Evolutionary conservation across 805 yeast species (phyloP).

Genomic region (Candida coleopterorum): DNA sequence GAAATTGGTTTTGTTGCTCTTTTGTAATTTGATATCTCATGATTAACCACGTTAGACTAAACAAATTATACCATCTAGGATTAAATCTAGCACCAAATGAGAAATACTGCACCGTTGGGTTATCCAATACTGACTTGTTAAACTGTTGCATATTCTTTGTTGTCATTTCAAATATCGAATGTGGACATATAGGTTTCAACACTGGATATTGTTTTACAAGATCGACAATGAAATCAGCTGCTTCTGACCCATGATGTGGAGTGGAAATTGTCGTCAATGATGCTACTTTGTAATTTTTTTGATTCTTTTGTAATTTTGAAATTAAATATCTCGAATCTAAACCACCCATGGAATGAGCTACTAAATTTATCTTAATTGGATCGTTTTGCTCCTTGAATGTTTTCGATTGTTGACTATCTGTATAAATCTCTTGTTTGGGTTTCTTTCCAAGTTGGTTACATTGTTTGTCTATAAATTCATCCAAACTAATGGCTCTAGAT

Average conservation of each 20-base stretch:
- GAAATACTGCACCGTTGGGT: conserved; percentile 63
- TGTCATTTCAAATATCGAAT: conserved; percentile 60
- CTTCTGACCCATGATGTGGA: conserved; percentile 83
- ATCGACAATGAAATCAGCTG: conserved; percentile 64
- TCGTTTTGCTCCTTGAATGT: conserved; percentile 11
- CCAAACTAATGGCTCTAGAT: conserved; percentile 57
- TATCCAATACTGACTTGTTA: conserved; percentile 49
- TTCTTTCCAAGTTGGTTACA: conserved; percentile 15
- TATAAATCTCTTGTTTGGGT: conserved; percentile 2
- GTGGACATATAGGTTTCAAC: conserved; percentile 19
- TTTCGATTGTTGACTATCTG: not conserved
- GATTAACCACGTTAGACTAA: conserved; percentile 60
- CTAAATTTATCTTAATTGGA: conserved; percentile 56
- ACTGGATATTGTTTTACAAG: conserved; percentile 17
- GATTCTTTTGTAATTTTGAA: conserved; percentile 37
- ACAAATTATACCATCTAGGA: conserved; percentile 60
- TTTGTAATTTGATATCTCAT: conserved; percentile 31
- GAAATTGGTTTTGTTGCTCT: conserved; percentile 6
- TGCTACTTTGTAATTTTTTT: conserved; percentile 51
- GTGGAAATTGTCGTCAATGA: conserved; percentile 83
- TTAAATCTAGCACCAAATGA: conserved; percentile 76
- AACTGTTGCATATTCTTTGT: conserved; percentile 48
- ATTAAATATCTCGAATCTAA: conserved; percentile 77
- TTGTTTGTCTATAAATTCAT: conserved; percentile 41
- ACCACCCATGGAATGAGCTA: conserved; percentile 96